Evolutionary conservation across 768 basidiomycete species (phyloP).

Genomic region (Xerocomellus dryophilus): DNA sequence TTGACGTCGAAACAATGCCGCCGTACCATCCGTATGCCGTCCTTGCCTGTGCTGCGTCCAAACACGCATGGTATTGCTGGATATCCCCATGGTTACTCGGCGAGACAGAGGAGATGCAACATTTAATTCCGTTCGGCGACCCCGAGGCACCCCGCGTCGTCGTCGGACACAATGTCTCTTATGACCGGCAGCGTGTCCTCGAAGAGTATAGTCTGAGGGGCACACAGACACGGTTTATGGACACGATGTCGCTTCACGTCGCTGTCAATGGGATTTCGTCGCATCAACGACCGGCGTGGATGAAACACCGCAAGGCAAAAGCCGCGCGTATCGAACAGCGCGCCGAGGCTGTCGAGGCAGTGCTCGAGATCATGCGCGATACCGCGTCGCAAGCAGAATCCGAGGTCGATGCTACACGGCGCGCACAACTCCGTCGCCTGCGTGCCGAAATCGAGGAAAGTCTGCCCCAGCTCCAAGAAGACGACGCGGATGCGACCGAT

Average conservation of each 20-base stretch:
- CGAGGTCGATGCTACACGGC: constrained; percentile 40
- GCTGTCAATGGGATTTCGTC: constrained; percentile 93
- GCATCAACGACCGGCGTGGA: constrained; percentile 92
- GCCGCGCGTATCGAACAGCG: constrained; percentile 50
- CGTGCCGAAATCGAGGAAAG: constrained; percentile 40
- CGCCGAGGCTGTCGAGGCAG: constrained; percentile 61
- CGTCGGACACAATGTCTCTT: constrained; percentile 94
- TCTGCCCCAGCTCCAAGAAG: constrained; percentile 36
- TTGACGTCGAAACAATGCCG: constrained; percentile 94
- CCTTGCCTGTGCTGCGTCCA: constrained; percentile 84
- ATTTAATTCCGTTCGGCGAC: constrained; percentile 74
- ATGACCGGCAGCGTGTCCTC: constrained; percentile 77
- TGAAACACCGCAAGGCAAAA: constrained; percentile 75
- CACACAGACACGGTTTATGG: constrained; percentile 77
- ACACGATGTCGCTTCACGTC: constrained; percentile 94
- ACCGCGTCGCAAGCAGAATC: constrained; percentile 33
- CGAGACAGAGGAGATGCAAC: constrained; percentile 51
- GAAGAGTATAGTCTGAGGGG: constrained; percentile 78
- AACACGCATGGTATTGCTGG: constrained; percentile 92
- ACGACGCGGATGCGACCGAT: constrained; percentile 39
- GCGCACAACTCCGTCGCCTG: constrained; percentile 39
- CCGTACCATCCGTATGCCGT: constrained; percentile 77
- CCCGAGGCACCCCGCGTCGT: constrained; percentile 55
- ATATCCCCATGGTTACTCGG: constrained; percentile 89
- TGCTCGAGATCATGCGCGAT: constrained; percentile 51